Conservation (phyloP, 2,329 filamentous ascomycete species). For the Ophiostoma tasmaniense region DNA sequence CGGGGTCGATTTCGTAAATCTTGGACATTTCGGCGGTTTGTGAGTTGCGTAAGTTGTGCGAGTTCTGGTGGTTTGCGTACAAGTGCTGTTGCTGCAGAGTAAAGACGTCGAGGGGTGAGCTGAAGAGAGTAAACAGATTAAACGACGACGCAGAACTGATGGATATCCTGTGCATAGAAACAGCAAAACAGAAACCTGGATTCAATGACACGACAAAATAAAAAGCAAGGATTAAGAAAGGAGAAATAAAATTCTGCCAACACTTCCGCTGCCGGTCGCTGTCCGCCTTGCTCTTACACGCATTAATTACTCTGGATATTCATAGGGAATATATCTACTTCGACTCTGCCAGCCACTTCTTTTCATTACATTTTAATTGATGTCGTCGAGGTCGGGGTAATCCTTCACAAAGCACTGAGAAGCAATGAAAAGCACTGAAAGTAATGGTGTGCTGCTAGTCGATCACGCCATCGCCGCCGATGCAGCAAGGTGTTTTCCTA, state of each 20-base stretch:
- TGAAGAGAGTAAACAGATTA: not conserved
- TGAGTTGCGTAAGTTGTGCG: not conserved
- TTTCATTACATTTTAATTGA: not conserved
- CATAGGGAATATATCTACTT: not conserved
- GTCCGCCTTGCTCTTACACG: constrained; percentile 1
- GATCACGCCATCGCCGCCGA: constrained; percentile 5
- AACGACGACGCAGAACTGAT: not conserved
- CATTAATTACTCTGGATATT: not conserved
- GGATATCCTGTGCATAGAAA: not conserved
- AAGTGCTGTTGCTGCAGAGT: not conserved
- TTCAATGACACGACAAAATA: not conserved
- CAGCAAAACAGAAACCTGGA: not conserved
- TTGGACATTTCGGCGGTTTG: constrained; percentile 23
- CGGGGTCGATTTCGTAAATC: constrained; percentile 30
- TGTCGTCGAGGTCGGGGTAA: not conserved
- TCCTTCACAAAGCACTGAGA: not conserved
- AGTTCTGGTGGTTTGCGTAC: no score
- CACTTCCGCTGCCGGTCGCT: not conserved
- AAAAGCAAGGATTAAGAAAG: not conserved
- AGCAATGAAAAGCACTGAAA: not conserved
- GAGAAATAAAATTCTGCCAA: not conserved
- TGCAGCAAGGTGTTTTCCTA: constrained; percentile 1
- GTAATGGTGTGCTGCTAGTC: not conserved
- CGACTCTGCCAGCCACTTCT: not conserved
- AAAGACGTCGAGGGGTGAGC: not conserved